Evolutionary conservation across 116 monocot species (phyloP).

Genomic region (Posidonia oceanica): DNA sequence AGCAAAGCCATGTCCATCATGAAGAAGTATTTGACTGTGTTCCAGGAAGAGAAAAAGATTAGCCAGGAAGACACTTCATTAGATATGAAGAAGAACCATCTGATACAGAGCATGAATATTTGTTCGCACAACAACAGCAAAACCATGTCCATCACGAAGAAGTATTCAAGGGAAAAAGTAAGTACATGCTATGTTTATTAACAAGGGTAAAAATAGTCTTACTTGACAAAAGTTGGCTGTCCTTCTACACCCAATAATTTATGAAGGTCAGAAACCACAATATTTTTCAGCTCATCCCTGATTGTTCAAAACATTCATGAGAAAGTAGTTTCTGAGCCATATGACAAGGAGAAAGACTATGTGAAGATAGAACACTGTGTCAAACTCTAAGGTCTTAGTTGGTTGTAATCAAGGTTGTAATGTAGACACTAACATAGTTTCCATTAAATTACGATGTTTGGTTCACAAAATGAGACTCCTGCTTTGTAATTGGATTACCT

Average conservation of each 20-base stretch:
- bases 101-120: too few relatives aligned
- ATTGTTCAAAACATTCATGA: neutral
- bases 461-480: too few relatives aligned
- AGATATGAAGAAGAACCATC: neutral
- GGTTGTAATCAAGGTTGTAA: too few relatives aligned
- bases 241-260: conserved; percentile 73
- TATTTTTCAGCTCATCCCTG: conserved; percentile 72
- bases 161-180: neutral
- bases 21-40: too few relatives aligned
- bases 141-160: too few relatives aligned
- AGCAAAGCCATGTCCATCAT: neutral
- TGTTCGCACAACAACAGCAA: too few relatives aligned
- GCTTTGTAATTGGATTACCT: too few relatives aligned
- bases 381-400: neutral
- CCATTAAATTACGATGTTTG: too few relatives aligned
- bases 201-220: conserved; percentile 6
- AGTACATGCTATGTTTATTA: too few relatives aligned
- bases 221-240: conserved; percentile 72
- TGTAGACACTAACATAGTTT: too few relatives aligned
- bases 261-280: conserved; percentile 66
- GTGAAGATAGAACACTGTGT: neutral
- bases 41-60: conserved; percentile 5
- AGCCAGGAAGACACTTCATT: neutral
- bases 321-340: neutral
- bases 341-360: neutral